Evolutionary conservation across 331 rosid genomes (phyloP), one percentile per base, ranked within the genome.

Genomic region (Pyrus hybrid): DNA sequence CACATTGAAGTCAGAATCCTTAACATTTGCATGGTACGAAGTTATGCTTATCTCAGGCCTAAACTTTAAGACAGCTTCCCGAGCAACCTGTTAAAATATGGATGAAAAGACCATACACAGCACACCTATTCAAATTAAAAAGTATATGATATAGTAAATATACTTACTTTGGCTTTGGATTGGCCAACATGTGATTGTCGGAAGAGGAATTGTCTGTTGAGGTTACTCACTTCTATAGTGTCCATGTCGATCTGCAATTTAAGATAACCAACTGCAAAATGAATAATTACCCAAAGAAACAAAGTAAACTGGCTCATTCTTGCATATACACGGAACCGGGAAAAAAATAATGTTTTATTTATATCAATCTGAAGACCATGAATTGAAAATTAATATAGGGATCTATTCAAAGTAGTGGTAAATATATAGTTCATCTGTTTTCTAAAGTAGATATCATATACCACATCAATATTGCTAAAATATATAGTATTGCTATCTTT

Each of bases 191-290:
- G 99, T 21, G 85, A 95, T 82, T 92, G 88, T 74, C 97, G 92
- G 82, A 95, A 95, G 72, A 95, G 87, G 90, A 95, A 95, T 81
- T 95, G 99, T 84, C 99, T 85, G 87, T 95, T 95, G 77, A 95
- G 95, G 86, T 95, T 95, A 82, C 99, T 95, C 83, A 95, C 99
- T 92, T 95, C 99, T 83, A 95, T 95, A 25, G 99, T 95, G 84
- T 95, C 99, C 99, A 95, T 95, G 86, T 95, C 99, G 75, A 95
- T 95, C 99, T 95, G 87, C 86, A 83, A 53, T 56, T 80, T 29
- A 74, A 69, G 65, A 86, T 79, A 70, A 69, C 76, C 72, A 30
- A 73, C 53, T 37, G 63, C 13, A 80, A 16, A 29, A 23, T 67
- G 33, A 33, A 33, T 22, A 45, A 57, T 26, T 66, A 66, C 35